Base-by-base conservation (phyloP, 768 basidiomycete genomes). In the Tricholoma matsutake region DNA sequence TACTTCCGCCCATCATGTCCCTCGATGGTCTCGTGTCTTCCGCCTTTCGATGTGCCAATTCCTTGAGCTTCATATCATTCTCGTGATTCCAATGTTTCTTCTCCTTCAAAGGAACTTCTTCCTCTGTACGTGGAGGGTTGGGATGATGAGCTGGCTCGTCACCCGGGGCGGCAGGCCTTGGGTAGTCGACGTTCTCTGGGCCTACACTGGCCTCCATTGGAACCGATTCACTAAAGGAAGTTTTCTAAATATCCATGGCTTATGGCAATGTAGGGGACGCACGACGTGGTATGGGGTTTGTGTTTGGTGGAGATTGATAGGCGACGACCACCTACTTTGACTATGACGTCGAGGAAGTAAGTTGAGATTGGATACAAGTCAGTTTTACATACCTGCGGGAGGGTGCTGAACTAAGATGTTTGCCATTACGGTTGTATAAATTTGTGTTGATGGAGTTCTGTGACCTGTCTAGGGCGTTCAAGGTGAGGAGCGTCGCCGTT, bases 251-350 rank as follows among this genome's bases (percentile, higher is more conserved):
- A 25, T 32, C 57, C 16, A 10, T 32, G 59, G 11, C 18, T 11
- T 32, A 37, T 2, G 22, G 29, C 22, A 11, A 13, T 11, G 22
- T 16, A 9, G 49, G 18, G 37, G 25, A 71, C 76, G 52, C 64
- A 82, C 81, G 71, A 58, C 16, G 69, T 54, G 3, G 60, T 62
- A 55, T 75, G 75, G 13, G 73, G 63, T 64, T 69, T 82, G 59
- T 72, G 76, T 64, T 71, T 81, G 1, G 77, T 66, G 37, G 75
- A 75, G 29, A 76, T 63, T 20, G 84, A 85, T 41, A 81, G 76
- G 13, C 84, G 79, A 51, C 84, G 78, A 28, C 83, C 82, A 34
- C 78, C 83, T 13, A 84, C 83, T 70, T 79, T 79, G 60, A 79
- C 78, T 80, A 28, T 22, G 11, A 11, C 14, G 37, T 22, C 47